Evolutionary conservation across 805 yeast species (phyloP).

Genomic region (Wickerhamomyces alni): DNA sequence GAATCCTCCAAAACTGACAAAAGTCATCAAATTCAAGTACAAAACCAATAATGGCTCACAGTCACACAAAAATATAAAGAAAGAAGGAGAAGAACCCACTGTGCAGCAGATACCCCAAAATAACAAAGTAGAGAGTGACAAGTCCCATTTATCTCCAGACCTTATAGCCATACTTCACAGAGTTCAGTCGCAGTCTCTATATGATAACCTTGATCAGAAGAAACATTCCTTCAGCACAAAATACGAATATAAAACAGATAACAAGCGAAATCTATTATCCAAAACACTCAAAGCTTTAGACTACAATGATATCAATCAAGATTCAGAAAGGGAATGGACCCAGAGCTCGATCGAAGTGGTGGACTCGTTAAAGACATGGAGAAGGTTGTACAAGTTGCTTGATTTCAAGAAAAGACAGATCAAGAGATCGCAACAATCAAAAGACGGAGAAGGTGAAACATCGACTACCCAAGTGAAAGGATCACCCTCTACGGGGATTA

Average conservation of each 20-base stretch:
- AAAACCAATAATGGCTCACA: too few relatives aligned
- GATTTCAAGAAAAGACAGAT: slow-evolving; percentile 22
- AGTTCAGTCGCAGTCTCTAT: too few relatives aligned
- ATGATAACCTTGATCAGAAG: neutral
- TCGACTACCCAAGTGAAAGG: too few relatives aligned
- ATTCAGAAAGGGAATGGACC: slow-evolving; percentile 14
- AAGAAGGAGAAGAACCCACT: neutral
- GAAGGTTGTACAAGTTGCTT: slow-evolving; percentile 21
- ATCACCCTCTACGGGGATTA: too few relatives aligned
- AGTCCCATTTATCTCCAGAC: too few relatives aligned
- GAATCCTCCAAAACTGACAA: neutral
- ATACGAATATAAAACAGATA: neutral
- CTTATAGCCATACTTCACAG: too few relatives aligned
- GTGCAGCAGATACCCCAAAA: too few relatives aligned
- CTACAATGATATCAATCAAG: slow-evolving; percentile 9
- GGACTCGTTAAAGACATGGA: slow-evolving; percentile 16
- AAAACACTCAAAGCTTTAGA: slow-evolving; percentile 2
- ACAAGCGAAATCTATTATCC: neutral
- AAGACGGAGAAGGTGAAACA: neutral
- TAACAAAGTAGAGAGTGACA: too few relatives aligned
- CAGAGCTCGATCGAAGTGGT: slow-evolving; percentile 11
- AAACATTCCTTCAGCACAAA: neutral
- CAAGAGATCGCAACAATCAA: slow-evolving; percentile 5
- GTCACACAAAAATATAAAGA: neutral
- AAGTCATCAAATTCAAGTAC: neutral